A percentile compares a stretch with the other conserved stretches of the same genome.
Conservation (phyloP, 805 yeast genomes). For the Dipodascus geniculatus region DNA sequence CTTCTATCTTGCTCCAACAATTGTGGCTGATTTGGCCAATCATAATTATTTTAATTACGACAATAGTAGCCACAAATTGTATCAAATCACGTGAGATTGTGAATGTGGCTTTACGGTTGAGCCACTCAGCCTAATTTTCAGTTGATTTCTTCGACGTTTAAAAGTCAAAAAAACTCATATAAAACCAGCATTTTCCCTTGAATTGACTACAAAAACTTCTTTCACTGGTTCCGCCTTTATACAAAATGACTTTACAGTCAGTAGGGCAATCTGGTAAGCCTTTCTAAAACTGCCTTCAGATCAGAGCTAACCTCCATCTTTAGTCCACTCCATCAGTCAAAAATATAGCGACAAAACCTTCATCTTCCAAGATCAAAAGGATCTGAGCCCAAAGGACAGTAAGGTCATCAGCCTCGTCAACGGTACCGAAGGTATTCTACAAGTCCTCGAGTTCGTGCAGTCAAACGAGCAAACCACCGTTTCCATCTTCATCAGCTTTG, state of each 20-base stretch:
- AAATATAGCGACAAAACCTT: not conserved
- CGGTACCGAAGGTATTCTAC: not conserved
- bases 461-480: not conserved
- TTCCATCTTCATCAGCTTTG: not conserved
- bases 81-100: slow-evolving; percentile 2
- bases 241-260: not conserved
- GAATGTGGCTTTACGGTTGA: not conserved
- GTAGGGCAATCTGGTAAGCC: not conserved
- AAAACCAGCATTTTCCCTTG: not conserved
- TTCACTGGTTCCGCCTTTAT: not conserved
- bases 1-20: not conserved
- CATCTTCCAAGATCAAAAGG: not conserved
- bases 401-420: not conserved
- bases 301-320: not conserved
- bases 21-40: not conserved
- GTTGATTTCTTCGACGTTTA: not conserved
- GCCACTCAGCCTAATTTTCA: not conserved
- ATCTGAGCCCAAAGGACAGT: not conserved
- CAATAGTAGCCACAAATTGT: not conserved
- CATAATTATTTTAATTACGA: not conserved
- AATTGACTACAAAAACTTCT: not conserved
- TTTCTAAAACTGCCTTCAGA: not conserved
- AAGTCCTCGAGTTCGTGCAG: not conserved
- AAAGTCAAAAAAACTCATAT: too few relatives aligned
- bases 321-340: not conserved